A percentile compares a stretch with the other conserved stretches of the same genome.
Evolutionary conservation across 495 filamentous ascomycete species (phyloP).

Genomic region (Talaromyces trachyspermus): DNA sequence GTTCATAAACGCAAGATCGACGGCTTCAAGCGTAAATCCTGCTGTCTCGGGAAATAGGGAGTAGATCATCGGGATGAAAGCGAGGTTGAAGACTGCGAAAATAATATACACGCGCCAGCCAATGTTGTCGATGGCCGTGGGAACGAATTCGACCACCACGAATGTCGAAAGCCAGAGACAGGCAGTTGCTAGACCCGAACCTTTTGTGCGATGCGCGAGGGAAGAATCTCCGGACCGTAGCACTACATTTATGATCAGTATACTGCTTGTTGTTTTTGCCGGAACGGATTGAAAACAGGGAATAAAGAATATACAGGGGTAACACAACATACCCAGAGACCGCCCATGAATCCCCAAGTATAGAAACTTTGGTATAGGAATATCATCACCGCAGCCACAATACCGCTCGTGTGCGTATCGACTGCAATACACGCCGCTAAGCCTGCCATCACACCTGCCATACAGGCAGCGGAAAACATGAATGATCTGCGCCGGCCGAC

Average conservation of each 20-base stretch:
- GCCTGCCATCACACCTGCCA: conserved; percentile 13
- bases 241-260: conserved; percentile 2
- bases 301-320: neutral
- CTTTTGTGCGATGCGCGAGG: conserved; percentile 17
- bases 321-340: conserved; percentile 10
- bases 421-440: conserved; percentile 11
- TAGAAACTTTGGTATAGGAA: conserved; percentile 15
- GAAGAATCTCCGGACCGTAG: conserved; percentile 19
- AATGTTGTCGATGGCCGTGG: conserved; percentile 14
- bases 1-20: conserved; percentile 18
- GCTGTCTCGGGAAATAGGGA: conserved; percentile 25
- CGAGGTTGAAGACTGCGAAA: conserved; percentile 31
- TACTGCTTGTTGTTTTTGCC: too few relatives aligned
- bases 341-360: conserved; percentile 17
- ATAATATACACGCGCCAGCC: conserved; percentile 29
- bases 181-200: conserved; percentile 12
- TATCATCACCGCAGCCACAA: conserved; percentile 12
- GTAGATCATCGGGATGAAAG: conserved; percentile 26
- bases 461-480: conserved; percentile 17
- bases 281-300: neutral
- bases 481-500: conserved; percentile 14
- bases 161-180: conserved; percentile 17
- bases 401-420: conserved; percentile 8
- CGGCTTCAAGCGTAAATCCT: conserved; percentile 19
- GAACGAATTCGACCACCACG: conserved; percentile 19